phyloP scores from a whole-genome alignment of 2,329 filamentous ascomycete species.

The Emydomyces testavorans region DNA sequence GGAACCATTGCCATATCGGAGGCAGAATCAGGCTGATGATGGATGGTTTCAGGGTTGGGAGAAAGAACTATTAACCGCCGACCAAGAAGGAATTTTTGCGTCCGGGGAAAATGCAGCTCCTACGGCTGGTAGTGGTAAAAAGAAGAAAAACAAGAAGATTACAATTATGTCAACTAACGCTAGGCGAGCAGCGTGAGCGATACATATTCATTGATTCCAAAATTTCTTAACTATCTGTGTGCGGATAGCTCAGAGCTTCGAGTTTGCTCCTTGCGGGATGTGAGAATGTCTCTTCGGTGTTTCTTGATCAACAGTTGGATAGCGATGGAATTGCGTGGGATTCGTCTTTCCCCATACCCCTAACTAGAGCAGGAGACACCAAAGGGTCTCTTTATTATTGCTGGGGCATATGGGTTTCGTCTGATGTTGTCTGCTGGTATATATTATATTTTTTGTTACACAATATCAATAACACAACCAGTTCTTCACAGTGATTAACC shows the following conservation, averaged over 20 bases:
- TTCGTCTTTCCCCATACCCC: too few relatives aligned
- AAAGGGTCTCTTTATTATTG: too few relatives aligned
- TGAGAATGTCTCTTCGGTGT: too few relatives aligned
- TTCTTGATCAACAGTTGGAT: too few relatives aligned
- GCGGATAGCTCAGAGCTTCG: background rate
- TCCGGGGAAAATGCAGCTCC: conserved; percentile 7
- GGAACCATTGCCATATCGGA: conserved; percentile 26
- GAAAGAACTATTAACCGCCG: conserved; percentile 47
- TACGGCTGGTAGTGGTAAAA: conserved; percentile 34
- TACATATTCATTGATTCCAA: background rate
- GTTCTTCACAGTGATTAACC: too few relatives aligned
- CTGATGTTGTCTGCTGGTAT: background rate
- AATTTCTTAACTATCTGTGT: background rate
- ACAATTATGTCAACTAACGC: conserved; percentile 57
- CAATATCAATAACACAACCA: too few relatives aligned
- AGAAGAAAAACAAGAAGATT: conserved; percentile 58
- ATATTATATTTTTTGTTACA: too few relatives aligned
- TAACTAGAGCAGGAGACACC: too few relatives aligned
- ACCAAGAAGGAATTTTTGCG: conserved; percentile 16
- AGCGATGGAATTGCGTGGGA: too few relatives aligned
- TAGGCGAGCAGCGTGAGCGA: conserved; percentile 43
- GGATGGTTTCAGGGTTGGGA: conserved; percentile 83
- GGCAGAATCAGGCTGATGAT: conserved; percentile 48
- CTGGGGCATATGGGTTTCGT: background rate
- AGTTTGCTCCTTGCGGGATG: too few relatives aligned